Conservation (phyloP, 2,329 filamentous ascomycete genomes). For the Hypoxylon sp. region DNA sequence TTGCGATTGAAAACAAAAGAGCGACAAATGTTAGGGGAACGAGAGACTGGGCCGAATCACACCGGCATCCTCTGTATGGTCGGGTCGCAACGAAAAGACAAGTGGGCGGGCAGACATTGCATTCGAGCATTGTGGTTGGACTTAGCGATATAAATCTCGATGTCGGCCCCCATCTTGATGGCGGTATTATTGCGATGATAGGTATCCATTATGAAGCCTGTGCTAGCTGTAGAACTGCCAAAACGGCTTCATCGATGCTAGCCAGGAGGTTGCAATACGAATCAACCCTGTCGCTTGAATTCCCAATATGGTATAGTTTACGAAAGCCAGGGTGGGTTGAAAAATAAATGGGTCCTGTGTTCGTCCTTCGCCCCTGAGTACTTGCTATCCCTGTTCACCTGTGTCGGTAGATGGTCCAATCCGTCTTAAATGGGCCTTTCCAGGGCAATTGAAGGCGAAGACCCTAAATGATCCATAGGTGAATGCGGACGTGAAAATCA, state of each 20-base stretch:
- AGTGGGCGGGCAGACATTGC: background rate
- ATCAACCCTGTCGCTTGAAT: background rate
- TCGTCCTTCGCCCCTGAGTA: background rate
- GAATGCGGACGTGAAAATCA: background rate
- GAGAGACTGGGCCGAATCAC: background rate
- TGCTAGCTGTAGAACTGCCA: background rate
- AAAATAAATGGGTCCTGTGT: background rate
- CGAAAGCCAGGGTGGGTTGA: background rate
- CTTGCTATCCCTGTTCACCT: background rate
- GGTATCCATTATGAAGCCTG: background rate
- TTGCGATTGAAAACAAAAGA: background rate
- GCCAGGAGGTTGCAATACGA: background rate
- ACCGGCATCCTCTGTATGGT: background rate
- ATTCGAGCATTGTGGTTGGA: background rate
- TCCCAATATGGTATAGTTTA: conserved; percentile 19
- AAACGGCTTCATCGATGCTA: background rate
- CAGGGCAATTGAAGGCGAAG: background rate
- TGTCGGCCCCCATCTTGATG: background rate
- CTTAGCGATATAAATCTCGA: background rate
- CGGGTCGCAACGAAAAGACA: background rate
- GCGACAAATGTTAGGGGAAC: background rate
- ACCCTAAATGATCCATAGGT: background rate
- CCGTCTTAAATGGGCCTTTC: background rate
- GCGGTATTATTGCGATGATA: background rate
- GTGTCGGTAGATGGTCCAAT: background rate